Evolutionary conservation across 805 yeast species (phyloP), one percentile per base, ranked within the genome.

Genomic region (Barnettozyma salicaria): DNA sequence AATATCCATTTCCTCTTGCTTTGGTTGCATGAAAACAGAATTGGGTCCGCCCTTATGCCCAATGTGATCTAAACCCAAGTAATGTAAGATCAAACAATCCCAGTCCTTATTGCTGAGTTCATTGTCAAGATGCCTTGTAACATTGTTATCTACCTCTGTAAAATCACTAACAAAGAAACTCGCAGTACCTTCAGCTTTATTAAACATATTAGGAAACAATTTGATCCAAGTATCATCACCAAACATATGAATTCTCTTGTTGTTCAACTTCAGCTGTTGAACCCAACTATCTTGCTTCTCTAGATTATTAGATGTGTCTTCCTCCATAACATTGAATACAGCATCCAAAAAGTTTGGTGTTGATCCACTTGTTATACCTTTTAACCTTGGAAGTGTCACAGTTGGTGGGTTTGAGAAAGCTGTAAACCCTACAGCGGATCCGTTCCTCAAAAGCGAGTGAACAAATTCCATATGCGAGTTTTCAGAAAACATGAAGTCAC

Each of bases 221-320:
- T 87, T 89, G 44, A 89, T 60, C 99, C 99, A 92, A 1, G 99
- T 92, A 55, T 92, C 98, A 59, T 92, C 99, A 22, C 99, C 99
- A 63, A 73, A 90, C 73, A 92, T 85, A 53, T 88, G 82, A 20
- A 92, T 64, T 16, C 53, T 65, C 21, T 59, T 59, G 5, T 47
- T 50, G 2, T 53, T 40, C 4, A 45, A 30, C 26, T 50, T 45
- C 30, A 88, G 67, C 53, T 92, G 97, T 24, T 67, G 67, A 8
- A 89, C 56, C 96, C 97, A 88, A 20, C 92, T 82, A 56, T 92
- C 98, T 45, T 82, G 94, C 34, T 70, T 74, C 0, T 74, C 70
- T 32, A 89, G 56, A 3, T 78, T 74, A 0, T 70, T 61, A 8
- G 85, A 79, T 0, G 88, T 72, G 44, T 87, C 95, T 30, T 81